These are phyloP conservation scores for Phytophthora crassamura DNA, from an alignment of 352 stramenopile species.

Conservation along the genomic window DNA sequence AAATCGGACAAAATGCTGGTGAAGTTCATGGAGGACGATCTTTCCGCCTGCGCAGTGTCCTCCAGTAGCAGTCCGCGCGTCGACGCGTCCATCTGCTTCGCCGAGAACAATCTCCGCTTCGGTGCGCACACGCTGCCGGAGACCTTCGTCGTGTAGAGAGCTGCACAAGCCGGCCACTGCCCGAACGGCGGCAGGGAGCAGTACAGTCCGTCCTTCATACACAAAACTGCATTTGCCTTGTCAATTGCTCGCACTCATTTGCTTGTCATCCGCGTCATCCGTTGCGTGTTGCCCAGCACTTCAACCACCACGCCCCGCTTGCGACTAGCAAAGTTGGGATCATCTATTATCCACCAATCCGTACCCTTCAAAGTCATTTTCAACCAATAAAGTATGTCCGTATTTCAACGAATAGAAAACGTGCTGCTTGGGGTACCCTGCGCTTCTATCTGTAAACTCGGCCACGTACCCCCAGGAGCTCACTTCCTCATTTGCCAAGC, in stretches of 20 bases:
- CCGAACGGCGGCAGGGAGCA: not conserved
- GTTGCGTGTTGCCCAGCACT: slow-evolving; percentile 12
- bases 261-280: not conserved
- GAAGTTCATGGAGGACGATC: slow-evolving; percentile 38
- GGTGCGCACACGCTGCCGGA: slow-evolving; percentile 25
- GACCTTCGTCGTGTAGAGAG: slow-evolving; percentile 38
- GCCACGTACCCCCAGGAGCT: slow-evolving; percentile 5
- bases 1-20: slow-evolving; percentile 37
- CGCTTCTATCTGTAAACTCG: not conserved
- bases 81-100: slow-evolving; percentile 27
- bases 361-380: not conserved
- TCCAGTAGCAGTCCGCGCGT: not conserved
- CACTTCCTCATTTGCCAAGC: slow-evolving; percentile 28
- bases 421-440: no score
- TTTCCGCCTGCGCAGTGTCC: slow-evolving; percentile 16
- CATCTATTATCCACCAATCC: not conserved
- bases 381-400: not conserved
- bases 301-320: slow-evolving; percentile 35
- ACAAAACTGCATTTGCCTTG: slow-evolving; percentile 3
- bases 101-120: slow-evolving; percentile 25
- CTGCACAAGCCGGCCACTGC: not conserved
- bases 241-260: slow-evolving; percentile 13
- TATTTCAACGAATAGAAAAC: no score
- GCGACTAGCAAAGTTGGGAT: slow-evolving; percentile 30
- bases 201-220: slow-evolving; percentile 8